phyloP scores from a whole-genome alignment of 2,329 filamentous ascomycete genomes.

The Nemania diffusa region DNA sequence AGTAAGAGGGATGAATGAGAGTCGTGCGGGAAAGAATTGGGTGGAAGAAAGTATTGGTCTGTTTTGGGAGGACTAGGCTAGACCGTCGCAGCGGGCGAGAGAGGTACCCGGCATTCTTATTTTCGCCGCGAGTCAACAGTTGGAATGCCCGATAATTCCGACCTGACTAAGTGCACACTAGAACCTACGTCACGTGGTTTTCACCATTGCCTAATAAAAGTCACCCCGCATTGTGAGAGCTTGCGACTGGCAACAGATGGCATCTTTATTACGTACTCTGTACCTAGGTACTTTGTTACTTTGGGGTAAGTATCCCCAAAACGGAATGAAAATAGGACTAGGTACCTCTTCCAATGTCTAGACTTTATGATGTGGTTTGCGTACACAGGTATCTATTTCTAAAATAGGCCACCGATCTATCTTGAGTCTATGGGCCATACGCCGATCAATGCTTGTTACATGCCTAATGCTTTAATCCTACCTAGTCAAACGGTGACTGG shows the following conservation, averaged over 20 bases:
- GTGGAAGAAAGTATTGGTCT: slow-evolving; percentile 26
- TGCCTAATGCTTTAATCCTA: slow-evolving; percentile 22
- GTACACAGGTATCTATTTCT: slow-evolving; percentile 33
- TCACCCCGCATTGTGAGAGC: background rate
- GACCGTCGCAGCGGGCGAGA: slow-evolving; percentile 4
- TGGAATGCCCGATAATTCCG: slow-evolving; percentile 25
- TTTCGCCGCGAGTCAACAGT: slow-evolving; percentile 12
- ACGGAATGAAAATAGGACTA: too few species aligned
- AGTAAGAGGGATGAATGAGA: slow-evolving; percentile 10
- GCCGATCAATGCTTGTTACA: slow-evolving; percentile 22
- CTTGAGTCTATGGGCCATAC: slow-evolving; percentile 2
- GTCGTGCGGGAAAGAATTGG: slow-evolving; percentile 12
- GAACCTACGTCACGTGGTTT: slow-evolving; percentile 15
- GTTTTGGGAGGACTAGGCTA: slow-evolving; percentile 15
- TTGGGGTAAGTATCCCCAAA: background rate
- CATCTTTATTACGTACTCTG: background rate
- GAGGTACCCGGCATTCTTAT: slow-evolving; percentile 8
- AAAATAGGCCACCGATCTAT: slow-evolving; percentile 17
- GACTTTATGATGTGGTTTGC: slow-evolving; percentile 23
- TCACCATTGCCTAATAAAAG: background rate
- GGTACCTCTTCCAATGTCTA: too few species aligned
- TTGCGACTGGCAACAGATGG: background rate
- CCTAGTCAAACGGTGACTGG: background rate
- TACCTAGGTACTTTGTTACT: background rate
- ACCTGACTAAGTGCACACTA: slow-evolving; percentile 6